These are phyloP conservation scores for Neurospora tetrasperma DNA, from an alignment of 495 filamentous ascomycete genomes.

Conservation along the genomic window DNA sequence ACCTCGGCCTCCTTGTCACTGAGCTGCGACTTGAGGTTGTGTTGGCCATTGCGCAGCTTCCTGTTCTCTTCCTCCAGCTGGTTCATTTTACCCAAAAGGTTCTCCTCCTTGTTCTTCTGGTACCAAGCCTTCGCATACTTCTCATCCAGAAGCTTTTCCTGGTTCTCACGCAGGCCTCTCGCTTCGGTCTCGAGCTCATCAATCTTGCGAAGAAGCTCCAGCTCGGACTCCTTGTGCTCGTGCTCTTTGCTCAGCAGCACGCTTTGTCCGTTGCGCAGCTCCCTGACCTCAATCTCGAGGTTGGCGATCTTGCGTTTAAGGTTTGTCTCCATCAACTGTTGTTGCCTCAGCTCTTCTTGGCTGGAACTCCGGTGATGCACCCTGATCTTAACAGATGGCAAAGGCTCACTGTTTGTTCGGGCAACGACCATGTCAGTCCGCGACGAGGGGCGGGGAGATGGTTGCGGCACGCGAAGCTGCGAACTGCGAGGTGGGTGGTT, in stretches of 20 bases:
- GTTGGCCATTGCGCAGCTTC: constrained; percentile 22
- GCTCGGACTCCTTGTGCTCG: constrained; percentile 7
- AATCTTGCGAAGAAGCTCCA: constrained; percentile 7
- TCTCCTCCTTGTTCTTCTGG: constrained; percentile 17
- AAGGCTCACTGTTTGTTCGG: not conserved
- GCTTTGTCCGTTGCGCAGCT: not conserved
- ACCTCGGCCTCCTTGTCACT: not conserved
- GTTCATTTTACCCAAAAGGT: constrained; percentile 29
- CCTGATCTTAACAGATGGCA: constrained; percentile 9
- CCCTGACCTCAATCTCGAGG: not conserved
- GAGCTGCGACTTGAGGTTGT: constrained; percentile 12
- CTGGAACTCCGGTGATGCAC: constrained; percentile 11
- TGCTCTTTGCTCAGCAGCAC: constrained; percentile 7
- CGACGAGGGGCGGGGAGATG: not conserved
- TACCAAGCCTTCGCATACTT: not conserved
- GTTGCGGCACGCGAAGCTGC: constrained; percentile 20
- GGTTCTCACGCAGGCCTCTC: not conserved
- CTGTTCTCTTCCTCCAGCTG: constrained; percentile 32
- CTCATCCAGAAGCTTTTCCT: not conserved
- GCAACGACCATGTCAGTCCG: not conserved
- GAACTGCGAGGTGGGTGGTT: constrained; percentile 15
- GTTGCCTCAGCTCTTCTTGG: constrained; percentile 1
- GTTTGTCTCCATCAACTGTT: not conserved
- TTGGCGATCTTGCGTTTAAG: not conserved
- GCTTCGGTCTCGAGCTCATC: not conserved